phyloP scores from a whole-genome alignment of 495 filamentous ascomycete species.

The Umbilicaria muhlenbergii region DNA sequence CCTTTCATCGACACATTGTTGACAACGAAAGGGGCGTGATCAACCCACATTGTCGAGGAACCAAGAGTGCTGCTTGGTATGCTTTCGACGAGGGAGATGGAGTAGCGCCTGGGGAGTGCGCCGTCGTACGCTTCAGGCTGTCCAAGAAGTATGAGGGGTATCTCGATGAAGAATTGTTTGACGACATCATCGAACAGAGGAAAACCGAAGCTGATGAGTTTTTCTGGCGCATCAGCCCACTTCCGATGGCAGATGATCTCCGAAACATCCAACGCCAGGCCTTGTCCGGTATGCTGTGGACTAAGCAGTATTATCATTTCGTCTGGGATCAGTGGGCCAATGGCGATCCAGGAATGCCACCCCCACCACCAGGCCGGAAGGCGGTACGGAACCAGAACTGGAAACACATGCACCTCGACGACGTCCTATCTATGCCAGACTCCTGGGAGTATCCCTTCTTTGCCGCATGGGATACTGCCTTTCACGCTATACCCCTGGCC shows the following conservation, averaged over 20 bases:
- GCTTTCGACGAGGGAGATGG: slow-evolving; percentile 79
- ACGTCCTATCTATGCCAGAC: slow-evolving; percentile 93
- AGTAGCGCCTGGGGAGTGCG: slow-evolving; percentile 77
- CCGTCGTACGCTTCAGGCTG: slow-evolving; percentile 84
- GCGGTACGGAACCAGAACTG: slow-evolving; percentile 72
- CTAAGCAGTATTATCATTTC: slow-evolving; percentile 91
- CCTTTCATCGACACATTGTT: slow-evolving; percentile 80
- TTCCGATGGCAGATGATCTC: slow-evolving; percentile 88
- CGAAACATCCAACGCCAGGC: slow-evolving; percentile 92
- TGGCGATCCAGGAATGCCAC: slow-evolving; percentile 56
- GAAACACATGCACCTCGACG: slow-evolving; percentile 87
- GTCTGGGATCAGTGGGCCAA: slow-evolving; percentile 97
- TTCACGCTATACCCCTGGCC: slow-evolving; percentile 86
- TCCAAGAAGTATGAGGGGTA: slow-evolving; percentile 57
- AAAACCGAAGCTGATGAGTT: slow-evolving; percentile 87
- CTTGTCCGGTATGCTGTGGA: slow-evolving; percentile 94
- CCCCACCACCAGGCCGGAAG: slow-evolving; percentile 69
- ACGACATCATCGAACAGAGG: slow-evolving; percentile 78
- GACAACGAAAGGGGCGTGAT: slow-evolving; percentile 62
- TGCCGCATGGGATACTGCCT: slow-evolving; percentile 92
- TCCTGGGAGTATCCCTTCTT: slow-evolving; percentile 99
- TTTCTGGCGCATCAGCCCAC: slow-evolving; percentile 79
- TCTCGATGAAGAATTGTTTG: slow-evolving; percentile 82
- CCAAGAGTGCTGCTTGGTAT: slow-evolving; percentile 86
- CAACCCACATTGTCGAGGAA: slow-evolving; percentile 67